Base-by-base conservation (phyloP, 2,329 filamentous ascomycete species). In the Epicoccum nigrum region DNA sequence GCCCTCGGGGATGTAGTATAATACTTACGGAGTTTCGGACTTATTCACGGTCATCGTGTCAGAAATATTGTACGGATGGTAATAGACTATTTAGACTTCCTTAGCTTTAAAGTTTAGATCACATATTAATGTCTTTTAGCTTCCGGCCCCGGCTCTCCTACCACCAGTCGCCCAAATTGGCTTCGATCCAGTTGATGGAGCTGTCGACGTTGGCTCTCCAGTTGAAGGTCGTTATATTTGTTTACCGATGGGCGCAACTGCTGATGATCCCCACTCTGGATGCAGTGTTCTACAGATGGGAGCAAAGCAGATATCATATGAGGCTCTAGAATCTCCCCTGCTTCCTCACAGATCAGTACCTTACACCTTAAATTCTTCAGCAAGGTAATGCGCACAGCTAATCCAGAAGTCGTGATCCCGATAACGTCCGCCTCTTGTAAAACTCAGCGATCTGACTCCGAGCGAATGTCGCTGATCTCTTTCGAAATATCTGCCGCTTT, bases 281-380 rank as follows among this genome's bases (percentile, higher is more conserved):
- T 83, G 5, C 77, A 72, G 51, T 89, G 86, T 63, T 88, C 79
- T 0, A 87, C 53, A 4, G 79, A 78, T 0, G 85, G 84, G 0
- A 86, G 71, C 4, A 89, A 65, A 0, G 85, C 79, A 0, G 83
- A 83, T 1, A 89, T 64, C 2, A 83, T 73, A 51, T 89, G 85
- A 0, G 83, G 76, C 64, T 90, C 87, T 25, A 89, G 74, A 0
- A 89, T 83, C 55, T 90, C 86, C 0, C 81, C 86, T 1, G 86
- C 86, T 61, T 90, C 86, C 64, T 90, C 86, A 27, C 83, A 87
- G 1, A 89, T 65, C 13, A 89, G 66, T 0, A 87, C 79, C 53
- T 86, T 86, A 25, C 74, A 72, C 6, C 70, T 63, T 1, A 86
- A 52, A 7, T 76, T 75, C 7, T 77, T 74, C 0, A 88, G 71